These are phyloP conservation scores for Mariannaea sp. DNA, from an alignment of 2,329 filamentous ascomycete genomes.

Conservation along the genomic window DNA sequence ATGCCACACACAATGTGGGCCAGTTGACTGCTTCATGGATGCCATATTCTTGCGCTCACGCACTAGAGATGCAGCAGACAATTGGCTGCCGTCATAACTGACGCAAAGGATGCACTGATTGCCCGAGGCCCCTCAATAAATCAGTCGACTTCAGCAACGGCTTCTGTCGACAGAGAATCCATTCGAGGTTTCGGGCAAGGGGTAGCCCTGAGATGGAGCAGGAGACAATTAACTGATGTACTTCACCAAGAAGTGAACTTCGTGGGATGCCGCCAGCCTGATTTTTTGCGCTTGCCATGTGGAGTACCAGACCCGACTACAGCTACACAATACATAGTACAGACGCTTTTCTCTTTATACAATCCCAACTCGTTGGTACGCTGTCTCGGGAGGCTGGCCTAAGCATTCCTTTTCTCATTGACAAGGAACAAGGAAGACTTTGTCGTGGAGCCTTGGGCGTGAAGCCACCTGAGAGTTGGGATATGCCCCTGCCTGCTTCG, in stretches of 20 bases:
- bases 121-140: slow-evolving; percentile 8
- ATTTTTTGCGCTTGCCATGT: too few relatives aligned
- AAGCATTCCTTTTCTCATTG: not conserved
- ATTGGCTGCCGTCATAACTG: slow-evolving; percentile 16
- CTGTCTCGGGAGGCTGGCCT: slow-evolving; percentile 14
- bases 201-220: not conserved
- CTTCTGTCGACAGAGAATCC: not conserved
- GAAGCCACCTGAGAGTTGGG: slow-evolving; percentile 2
- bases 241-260: too few relatives aligned
- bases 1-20: slow-evolving; percentile 14
- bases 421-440: not conserved
- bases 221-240: not conserved
- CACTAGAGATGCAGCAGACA: slow-evolving; percentile 21
- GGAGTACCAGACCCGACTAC: too few relatives aligned
- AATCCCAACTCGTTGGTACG: slow-evolving; percentile 14
- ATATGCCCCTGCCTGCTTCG: slow-evolving; percentile 8
- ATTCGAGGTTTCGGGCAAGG: slow-evolving; percentile 3
- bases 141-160: slow-evolving; percentile 4
- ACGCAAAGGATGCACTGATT: slow-evolving; percentile 6
- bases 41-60: slow-evolving; percentile 2
- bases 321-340: too few relatives aligned
- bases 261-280: too few relatives aligned
- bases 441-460: not conserved
- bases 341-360: not conserved
- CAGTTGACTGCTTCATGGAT: slow-evolving; percentile 5